A percentile compares a stretch with the other conserved stretches of the same genome.
Conservation (phyloP, 257 asterid species). For the Verbascum thapsus region DNA sequence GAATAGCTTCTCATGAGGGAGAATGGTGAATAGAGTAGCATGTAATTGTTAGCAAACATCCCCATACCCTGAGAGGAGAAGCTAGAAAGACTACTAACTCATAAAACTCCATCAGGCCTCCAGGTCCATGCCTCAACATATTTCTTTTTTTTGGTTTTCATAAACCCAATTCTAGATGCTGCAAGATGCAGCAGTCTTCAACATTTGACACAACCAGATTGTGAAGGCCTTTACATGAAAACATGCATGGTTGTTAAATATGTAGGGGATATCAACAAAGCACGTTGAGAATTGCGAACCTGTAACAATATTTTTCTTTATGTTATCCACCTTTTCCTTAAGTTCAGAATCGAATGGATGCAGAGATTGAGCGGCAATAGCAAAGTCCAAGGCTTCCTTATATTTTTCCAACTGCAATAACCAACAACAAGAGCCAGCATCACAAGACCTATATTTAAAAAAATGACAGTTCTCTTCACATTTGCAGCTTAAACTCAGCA, state of each 20-base stretch:
- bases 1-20: background rate
- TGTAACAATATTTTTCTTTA: conserved; percentile 63
- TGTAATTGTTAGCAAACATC: conserved; percentile 7
- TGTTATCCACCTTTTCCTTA: conserved; percentile 61
- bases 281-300: conserved; percentile 49
- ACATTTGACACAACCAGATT: background rate
- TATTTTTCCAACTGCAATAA: conserved; percentile 70
- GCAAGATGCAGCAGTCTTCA: too few relatives aligned
- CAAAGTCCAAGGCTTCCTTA: conserved; percentile 83
- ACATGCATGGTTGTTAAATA: conserved; percentile 11
- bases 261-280: conserved; percentile 24
- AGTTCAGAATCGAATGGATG: conserved; percentile 69
- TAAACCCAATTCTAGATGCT: background rate
- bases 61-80: conserved; percentile 10
- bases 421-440: conserved; percentile 29
- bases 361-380: conserved; percentile 67
- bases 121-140: background rate
- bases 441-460: conserved; percentile 17
- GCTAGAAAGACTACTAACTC: conserved; percentile 9
- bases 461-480: conserved; percentile 20
- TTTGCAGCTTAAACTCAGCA: conserved; percentile 4
- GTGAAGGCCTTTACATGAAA: background rate
- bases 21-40: background rate
- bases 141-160: background rate
- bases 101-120: conserved; percentile 19